Evolutionary conservation across 164 flowering plant species (phyloP).

Genomic region (Nymphaea colorata): DNA sequence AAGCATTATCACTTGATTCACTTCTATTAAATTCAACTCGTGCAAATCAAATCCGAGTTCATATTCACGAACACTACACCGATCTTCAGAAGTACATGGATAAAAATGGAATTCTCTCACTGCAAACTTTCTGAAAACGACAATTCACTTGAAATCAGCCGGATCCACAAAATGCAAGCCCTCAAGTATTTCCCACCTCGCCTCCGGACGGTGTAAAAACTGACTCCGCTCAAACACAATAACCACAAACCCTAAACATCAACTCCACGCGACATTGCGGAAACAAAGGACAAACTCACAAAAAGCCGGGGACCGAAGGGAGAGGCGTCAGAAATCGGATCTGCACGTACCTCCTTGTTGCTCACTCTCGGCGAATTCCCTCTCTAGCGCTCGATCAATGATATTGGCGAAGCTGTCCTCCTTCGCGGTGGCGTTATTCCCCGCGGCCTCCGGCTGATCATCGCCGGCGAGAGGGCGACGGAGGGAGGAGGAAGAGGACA

Average conservation of each 20-base stretch:
- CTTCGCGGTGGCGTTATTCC: conserved; percentile 22
- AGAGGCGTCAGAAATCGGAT: background rate
- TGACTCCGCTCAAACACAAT: background rate
- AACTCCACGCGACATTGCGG: background rate
- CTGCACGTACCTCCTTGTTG: conserved; percentile 36
- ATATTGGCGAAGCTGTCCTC: conserved; percentile 69
- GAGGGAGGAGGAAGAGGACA: background rate
- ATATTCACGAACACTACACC: no score
- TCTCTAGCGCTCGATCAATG: conserved; percentile 70
- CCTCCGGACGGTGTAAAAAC: background rate
- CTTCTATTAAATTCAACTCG: no score
- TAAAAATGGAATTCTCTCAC: no score
- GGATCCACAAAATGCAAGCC: no score
- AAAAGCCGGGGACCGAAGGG: background rate
- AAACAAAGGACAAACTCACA: background rate
- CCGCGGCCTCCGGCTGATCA: background rate
- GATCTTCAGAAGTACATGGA: no score
- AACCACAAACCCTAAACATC: background rate
- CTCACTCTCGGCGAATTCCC: conserved; percentile 71
- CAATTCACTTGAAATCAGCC: no score
- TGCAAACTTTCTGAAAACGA: no score
- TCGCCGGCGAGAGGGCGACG: background rate
- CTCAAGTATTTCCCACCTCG: no score
- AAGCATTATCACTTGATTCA: no score
- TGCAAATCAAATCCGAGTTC: no score